Evolutionary conservation across 1,284 basidiomycete genomes (phyloP), one percentile per base, ranked within the genome.

Genomic region (Mycosarcoma mackinlayi): DNA sequence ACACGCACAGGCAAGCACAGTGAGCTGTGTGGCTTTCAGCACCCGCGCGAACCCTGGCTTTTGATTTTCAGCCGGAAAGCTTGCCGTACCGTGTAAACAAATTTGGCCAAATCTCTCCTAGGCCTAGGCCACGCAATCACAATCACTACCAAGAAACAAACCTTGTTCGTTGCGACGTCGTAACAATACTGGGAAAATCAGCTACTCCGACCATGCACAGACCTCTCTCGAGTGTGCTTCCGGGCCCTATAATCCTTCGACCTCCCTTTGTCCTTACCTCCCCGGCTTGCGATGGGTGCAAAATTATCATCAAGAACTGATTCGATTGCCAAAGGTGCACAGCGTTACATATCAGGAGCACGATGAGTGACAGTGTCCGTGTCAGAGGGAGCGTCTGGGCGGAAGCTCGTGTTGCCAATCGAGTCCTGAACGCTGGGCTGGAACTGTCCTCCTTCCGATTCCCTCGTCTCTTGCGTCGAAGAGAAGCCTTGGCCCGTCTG

Each of bases 401-500:
- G 50, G 31, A 28, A 53, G 39, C 25, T 55, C 19, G 34, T 56
- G 39, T 69, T 64, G 35, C 27, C 66, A 6, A 33, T 31, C 44
- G 65, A 62, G 37, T 63, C 66, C 31, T 69, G 56, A 1, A 60
- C 44, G 56, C 66, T 69, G 4, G 60, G 66, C 45, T 69, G 24
- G 31, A 69, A 64, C 31, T 69, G 66, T 28, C 66, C 66, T 11
- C 37, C 58, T 21, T 6, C 19, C 2, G 19, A n/a, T 16, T n/a
- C 16, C 7, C 54, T 49, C 5, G 25, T n/a, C 23, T 53, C 38
- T 21, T 49, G 21, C 1, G 49, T 53, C 24, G 63, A 66, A 14
- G 55, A 57, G 55, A 69, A 69, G 28, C 66, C 66, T 14, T 60
- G 56, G 16, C 66, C 66, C 1, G 66, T 69, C 45, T 69, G 66